Evolutionary conservation across 192 early-diverging fungal genomes (phyloP), one percentile per base, ranked within the genome.

Genomic region (Linnemannia schmuckeri): DNA sequence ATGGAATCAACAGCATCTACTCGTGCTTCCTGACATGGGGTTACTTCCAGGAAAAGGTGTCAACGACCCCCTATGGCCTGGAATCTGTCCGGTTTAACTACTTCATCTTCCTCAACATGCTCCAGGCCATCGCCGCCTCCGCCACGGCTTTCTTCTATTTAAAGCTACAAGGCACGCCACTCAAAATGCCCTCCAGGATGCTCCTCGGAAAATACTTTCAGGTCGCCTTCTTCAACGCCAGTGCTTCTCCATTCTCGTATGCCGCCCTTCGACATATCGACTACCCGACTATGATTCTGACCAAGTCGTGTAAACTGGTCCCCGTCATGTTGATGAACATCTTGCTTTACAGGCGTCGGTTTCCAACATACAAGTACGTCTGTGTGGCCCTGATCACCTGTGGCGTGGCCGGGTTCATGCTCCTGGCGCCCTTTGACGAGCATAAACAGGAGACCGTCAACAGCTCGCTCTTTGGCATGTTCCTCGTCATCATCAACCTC

Each of bases 301-400:
- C 97, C 66, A 98, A 98, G 88, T 97, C 97, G 30, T 98, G 97
- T 92, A 99, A 99, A 84, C 93, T 99, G 77, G 93, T 99, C 15
- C 98, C 98, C 3, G 97, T 99, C 22, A 92, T 99, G 91, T 44
- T 97, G 66, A 99, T 99, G 98, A 97, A 97, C 88, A 94, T 96
- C 66, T 52, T 99, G 44, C 90, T 99, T 46, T 98, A 99, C 87
- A 93, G 96, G 49, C 93, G 95, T 57, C 93, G 92, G 27, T 99
- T 96, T 80, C 95, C 98, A 4, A 74, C 90, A n/a, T 92, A 97
- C 90, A 97, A 98, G 89, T 97, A 98, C 72, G 88, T 95, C 18
- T 94, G 96, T 40, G 98, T 99, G 5, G 90, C 82, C 2, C 88
- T 99, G 89, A 94, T 99, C 78, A 98, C 98, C 1, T 82, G 89